phyloP scores from a whole-genome alignment of 345 rosid genomes.

The Melaleuca quinquenervia region DNA sequence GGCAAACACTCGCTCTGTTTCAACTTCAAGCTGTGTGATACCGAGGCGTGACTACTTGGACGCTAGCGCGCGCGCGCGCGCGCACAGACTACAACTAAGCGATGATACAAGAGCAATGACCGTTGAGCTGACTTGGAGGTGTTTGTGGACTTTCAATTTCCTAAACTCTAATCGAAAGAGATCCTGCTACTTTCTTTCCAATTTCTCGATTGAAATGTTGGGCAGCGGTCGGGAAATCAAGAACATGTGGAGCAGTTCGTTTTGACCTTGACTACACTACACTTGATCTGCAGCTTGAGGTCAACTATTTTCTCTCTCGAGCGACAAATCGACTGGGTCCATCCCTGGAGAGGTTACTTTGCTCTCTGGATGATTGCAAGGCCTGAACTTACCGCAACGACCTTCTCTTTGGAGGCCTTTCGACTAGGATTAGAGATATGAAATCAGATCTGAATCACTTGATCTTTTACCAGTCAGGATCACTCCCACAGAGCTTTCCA shows the following conservation, averaged over 20 bases:
- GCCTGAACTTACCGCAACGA: slow-evolving; percentile 10
- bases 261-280: not conserved
- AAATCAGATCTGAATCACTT: slow-evolving; percentile 1
- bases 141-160: no score
- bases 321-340: slow-evolving; percentile 8
- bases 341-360: slow-evolving; percentile 3
- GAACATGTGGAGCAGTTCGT: not conserved
- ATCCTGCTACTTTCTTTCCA: not conserved
- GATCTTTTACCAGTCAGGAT: slow-evolving; percentile 13
- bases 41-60: no score
- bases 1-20: no score
- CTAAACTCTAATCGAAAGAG: not conserved
- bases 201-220: not conserved
- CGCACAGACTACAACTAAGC: no score
- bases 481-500: slow-evolving; percentile 11
- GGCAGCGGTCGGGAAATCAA: not conserved
- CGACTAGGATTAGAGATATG: not conserved
- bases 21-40: no score
- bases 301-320: slow-evolving; percentile 4
- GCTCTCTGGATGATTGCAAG: not conserved
- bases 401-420: slow-evolving; percentile 6
- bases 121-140: no score
- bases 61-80: no score
- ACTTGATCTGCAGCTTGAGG: not conserved
- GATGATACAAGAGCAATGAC: no score